Conservation (phyloP, 768 basidiomycete species). For the Clavulina sp. region DNA sequence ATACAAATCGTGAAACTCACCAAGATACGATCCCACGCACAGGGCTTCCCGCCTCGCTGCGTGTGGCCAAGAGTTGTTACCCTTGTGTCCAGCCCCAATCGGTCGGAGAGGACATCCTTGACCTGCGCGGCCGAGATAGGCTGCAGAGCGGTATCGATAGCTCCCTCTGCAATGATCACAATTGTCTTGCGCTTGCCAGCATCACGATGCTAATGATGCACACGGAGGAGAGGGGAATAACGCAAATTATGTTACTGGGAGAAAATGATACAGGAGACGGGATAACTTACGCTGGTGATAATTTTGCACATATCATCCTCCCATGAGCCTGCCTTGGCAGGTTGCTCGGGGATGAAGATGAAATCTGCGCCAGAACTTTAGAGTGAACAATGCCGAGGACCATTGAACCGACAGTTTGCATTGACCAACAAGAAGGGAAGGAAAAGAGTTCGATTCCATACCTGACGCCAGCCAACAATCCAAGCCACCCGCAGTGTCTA, state of each 20-base stretch:
- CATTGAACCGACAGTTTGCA: background rate
- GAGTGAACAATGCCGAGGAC: background rate
- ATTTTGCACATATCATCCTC: slow-evolving; percentile 80
- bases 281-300: slow-evolving; percentile 47
- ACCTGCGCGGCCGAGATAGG: slow-evolving; percentile 87
- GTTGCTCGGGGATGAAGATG: slow-evolving; percentile 91
- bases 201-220: slow-evolving; percentile 51
- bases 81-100: slow-evolving; percentile 81
- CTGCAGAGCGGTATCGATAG: slow-evolving; percentile 69
- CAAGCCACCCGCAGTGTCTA: slow-evolving; percentile 98
- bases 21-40: slow-evolving; percentile 82
- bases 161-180: slow-evolving; percentile 95
- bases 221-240: background rate
- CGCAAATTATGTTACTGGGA: background rate
- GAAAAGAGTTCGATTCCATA: slow-evolving; percentile 18
- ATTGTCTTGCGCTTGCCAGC: slow-evolving; percentile 96
- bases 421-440: background rate
- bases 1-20: slow-evolving; percentile 23
- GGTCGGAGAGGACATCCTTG: slow-evolving; percentile 72
- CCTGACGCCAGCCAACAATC: slow-evolving; percentile 83
- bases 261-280: background rate
- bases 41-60: slow-evolving; percentile 86
- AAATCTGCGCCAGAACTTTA: slow-evolving; percentile 81
- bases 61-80: slow-evolving; percentile 96
- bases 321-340: slow-evolving; percentile 66